Percentiles rank a stretch among this genome's conserved stretches.
phyloP scores from a whole-genome alignment of 2,329 filamentous ascomycete genomes.

The Penicillium crustosum region DNA sequence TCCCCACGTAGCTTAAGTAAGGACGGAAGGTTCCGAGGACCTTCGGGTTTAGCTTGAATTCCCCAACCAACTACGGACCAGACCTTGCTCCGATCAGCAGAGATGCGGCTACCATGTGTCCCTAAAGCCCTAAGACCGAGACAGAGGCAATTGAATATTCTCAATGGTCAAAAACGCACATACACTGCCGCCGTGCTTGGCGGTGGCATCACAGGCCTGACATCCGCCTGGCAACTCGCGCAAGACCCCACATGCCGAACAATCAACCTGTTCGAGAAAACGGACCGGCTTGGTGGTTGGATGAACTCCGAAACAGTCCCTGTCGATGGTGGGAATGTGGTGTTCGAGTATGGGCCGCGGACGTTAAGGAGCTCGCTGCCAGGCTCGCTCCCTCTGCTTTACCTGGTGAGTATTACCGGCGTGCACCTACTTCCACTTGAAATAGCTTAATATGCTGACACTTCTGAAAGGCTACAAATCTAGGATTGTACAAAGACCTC shows the following conservation, averaged over 20 bases:
- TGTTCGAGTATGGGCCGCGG: constrained; percentile 83
- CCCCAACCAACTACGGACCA: neutral
- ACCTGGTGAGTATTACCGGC: constrained; percentile 59
- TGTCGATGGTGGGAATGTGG: constrained; percentile 59
- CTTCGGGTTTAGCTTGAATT: neutral
- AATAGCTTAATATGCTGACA: constrained; percentile 1
- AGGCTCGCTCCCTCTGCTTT: constrained; percentile 66
- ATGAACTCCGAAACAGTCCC: constrained; percentile 65
- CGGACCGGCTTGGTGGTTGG: constrained; percentile 76
- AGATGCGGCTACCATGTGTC: constrained; percentile 31
- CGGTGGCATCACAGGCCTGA: constrained; percentile 79
- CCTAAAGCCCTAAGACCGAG: constrained; percentile 20
- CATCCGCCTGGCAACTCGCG: constrained; percentile 73
- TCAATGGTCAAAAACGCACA: constrained; percentile 25
- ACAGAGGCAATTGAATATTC: constrained; percentile 20
- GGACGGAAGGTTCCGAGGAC: constrained; percentile 1
- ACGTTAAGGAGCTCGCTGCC: constrained; percentile 62
- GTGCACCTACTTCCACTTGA: neutral
- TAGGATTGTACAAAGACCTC: constrained; percentile 59
- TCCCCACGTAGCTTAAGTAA: constrained; percentile 8
- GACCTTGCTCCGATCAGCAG: neutral
- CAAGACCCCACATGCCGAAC: constrained; percentile 65
- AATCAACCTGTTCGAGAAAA: constrained; percentile 79
- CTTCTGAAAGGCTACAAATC: constrained; percentile 54
- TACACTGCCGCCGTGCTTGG: constrained; percentile 68